Base-by-base conservation (phyloP, 495 filamentous ascomycete genomes). In the Tetracladium marchalianum region DNA sequence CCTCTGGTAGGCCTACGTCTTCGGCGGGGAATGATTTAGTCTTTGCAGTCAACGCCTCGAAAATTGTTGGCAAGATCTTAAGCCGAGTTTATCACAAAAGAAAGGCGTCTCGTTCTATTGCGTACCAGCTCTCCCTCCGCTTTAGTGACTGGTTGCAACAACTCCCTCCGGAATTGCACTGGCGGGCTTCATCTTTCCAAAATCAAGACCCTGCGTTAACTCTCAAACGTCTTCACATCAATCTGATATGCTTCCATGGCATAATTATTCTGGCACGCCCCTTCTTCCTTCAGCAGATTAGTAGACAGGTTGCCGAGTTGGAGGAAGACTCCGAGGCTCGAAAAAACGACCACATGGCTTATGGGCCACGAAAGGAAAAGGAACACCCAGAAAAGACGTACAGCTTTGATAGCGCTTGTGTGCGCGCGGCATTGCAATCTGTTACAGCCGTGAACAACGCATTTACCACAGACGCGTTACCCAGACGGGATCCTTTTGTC, bases 161-260 rank as follows among this genome's bases (percentile, higher is more conserved):
- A 12, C 43, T 45, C 6, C 43, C 43, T 37, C 15, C 6, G 13
- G 31, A 45, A 5, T 27, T 45, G 13, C 43, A 45, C 31, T 45
- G 43, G 43, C 31, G 43, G 12, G 15, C 5, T 27, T 11, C 18
- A 17, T 35, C 12, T 11, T 4, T 48, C 27, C 43, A 18, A 27
- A n/a, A 8, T 17, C 15, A 45, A 17, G 43, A 45, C 17, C 43
- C 13, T 1, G n/a, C 13, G 7, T 35, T 45, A 11, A 36, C 16
- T 11, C 43, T 45, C 2, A 45, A 36, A 16, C 31, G 43, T 11
- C 43, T 45, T 5, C 43, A 45, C 18, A 45, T 45, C 43, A 45
- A 45, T 15, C 11, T 45, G 43, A 37, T 45, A 2, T 45, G 18
- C 17, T 45, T 45, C 16, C n/a, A 45, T 45, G 43, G 43, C 17